phyloP scores from a whole-genome alignment of 352 stramenopile species.

The Pythium dissotocum region DNA sequence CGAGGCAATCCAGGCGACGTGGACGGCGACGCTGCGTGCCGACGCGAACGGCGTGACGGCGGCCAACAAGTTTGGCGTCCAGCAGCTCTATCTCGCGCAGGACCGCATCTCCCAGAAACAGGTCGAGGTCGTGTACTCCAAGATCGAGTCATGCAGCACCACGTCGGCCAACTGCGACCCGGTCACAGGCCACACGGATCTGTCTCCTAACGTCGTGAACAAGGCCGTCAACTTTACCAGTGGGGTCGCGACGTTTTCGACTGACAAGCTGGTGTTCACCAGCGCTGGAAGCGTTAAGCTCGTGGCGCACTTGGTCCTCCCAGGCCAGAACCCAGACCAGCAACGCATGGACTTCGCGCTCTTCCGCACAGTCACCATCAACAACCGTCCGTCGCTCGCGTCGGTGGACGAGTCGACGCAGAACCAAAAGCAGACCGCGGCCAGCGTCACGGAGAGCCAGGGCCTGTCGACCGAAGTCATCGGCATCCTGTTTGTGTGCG shows the following conservation, averaged over 20 bases:
- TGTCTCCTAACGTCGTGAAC: constrained; percentile 52
- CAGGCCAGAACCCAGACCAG: constrained; percentile 39
- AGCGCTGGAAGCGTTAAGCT: constrained; percentile 50
- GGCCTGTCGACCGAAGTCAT: constrained; percentile 65
- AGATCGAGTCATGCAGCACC: constrained; percentile 45
- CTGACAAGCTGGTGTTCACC: constrained; percentile 55
- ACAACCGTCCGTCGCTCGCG: constrained; percentile 31
- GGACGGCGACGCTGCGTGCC: constrained; percentile 59
- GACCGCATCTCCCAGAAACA: constrained; percentile 57
- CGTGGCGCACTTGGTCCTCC: constrained; percentile 64
- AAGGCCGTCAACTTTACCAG: constrained; percentile 55
- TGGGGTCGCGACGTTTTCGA: constrained; percentile 47
- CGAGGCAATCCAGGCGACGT: constrained; percentile 61
- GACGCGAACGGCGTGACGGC: constrained; percentile 34
- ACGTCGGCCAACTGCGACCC: constrained; percentile 53
- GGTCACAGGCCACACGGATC: constrained; percentile 42
- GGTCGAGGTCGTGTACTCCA: constrained; percentile 58
- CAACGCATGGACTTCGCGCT: constrained; percentile 69
- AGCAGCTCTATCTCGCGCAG: constrained; percentile 40
- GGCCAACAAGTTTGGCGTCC: constrained; percentile 50
- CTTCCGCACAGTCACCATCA: constrained; percentile 43
- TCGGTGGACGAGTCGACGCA: constrained; percentile 25
- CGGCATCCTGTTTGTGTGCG: constrained; percentile 67
- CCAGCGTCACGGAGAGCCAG: constrained; percentile 18
- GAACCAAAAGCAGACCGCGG: constrained; percentile 34